phyloP scores from a whole-genome alignment of 1,139 yeast genomes.

The Yamadazyma friedrichii region DNA sequence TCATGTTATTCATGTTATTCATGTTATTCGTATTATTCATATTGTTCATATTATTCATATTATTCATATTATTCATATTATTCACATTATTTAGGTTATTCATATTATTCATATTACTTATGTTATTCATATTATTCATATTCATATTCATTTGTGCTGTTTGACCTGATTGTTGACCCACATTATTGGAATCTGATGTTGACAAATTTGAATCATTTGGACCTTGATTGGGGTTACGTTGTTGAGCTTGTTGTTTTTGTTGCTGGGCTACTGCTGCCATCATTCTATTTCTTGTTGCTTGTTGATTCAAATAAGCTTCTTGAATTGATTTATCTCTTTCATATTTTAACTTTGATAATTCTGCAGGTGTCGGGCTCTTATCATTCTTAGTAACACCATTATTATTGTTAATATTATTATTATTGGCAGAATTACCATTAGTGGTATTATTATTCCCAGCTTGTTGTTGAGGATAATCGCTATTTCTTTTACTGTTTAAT shows the following conservation, averaged over 20 bases:
- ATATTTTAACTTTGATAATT: slow-evolving; percentile 72
- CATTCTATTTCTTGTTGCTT: slow-evolving; percentile 20
- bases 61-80: background rate
- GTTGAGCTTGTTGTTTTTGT: slow-evolving; percentile 11
- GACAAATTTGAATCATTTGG: slow-evolving; percentile 2
- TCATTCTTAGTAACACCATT: slow-evolving; percentile 25
- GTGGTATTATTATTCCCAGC: slow-evolving; percentile 14
- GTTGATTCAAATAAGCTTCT: slow-evolving; percentile 64
- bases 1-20: background rate
- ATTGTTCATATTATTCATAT: background rate
- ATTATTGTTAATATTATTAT: background rate
- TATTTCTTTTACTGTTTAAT: slow-evolving; percentile 29
- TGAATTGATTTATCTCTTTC: slow-evolving; percentile 85
- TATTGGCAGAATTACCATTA: slow-evolving; percentile 24
- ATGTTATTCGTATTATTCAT: background rate
- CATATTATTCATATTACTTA: background rate
- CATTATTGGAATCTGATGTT: background rate
- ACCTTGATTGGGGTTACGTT: background rate
- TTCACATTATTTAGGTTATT: background rate
- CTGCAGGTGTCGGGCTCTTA: slow-evolving; percentile 72
- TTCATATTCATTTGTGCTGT: background rate
- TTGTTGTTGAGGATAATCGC: slow-evolving; percentile 17
- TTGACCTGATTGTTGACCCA: background rate
- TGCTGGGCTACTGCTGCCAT: slow-evolving; percentile 20
- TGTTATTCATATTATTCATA: background rate